Conservation (phyloP, 2,329 filamentous ascomycete genomes). For the Clonostachys sp. region DNA sequence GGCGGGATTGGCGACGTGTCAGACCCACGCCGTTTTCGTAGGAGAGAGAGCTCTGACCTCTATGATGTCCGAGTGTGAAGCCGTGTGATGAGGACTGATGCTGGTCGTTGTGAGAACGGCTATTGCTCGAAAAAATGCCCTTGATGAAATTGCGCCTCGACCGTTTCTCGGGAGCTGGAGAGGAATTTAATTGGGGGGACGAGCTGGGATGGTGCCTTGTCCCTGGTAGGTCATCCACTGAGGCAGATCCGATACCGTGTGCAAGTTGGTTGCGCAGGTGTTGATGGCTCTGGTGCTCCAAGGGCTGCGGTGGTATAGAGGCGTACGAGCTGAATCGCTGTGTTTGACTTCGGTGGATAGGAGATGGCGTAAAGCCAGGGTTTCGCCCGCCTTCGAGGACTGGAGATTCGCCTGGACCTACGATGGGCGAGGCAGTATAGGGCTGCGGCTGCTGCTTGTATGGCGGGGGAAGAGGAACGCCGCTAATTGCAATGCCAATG, state of each 20-base stretch:
- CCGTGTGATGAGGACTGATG: constrained; percentile 7
- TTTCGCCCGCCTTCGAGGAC: constrained; percentile 27
- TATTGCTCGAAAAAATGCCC: constrained; percentile 43
- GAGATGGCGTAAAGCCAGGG: constrained; percentile 38
- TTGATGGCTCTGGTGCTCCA: constrained; percentile 5
- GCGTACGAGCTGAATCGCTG: constrained; percentile 36
- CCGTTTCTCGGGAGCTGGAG: constrained; percentile 33
- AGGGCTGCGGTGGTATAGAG: constrained; percentile 13
- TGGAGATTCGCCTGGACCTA: constrained; percentile 11
- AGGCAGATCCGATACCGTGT: constrained; percentile 28
- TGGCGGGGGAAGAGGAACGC: constrained; percentile 6
- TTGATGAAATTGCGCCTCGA: constrained; percentile 50
- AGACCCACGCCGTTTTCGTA: constrained; percentile 46
- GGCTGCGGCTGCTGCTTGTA: constrained; percentile 11
- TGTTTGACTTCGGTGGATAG: constrained; percentile 44
- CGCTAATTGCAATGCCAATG: constrained; percentile 1
- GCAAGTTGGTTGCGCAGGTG: constrained; percentile 10
- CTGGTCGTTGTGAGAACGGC: constrained; percentile 18
- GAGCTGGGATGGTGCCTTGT: constrained; percentile 13
- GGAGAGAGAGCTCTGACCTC: constrained; percentile 18
- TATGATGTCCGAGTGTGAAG: constrained; percentile 5
- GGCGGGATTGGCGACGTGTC: constrained; percentile 52
- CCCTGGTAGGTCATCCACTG: constrained; percentile 34
- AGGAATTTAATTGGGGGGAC: neutral
- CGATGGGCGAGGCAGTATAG: constrained; percentile 13